Conservation (phyloP, 768 basidiomycete genomes). For the Lentinula guzmanii region DNA sequence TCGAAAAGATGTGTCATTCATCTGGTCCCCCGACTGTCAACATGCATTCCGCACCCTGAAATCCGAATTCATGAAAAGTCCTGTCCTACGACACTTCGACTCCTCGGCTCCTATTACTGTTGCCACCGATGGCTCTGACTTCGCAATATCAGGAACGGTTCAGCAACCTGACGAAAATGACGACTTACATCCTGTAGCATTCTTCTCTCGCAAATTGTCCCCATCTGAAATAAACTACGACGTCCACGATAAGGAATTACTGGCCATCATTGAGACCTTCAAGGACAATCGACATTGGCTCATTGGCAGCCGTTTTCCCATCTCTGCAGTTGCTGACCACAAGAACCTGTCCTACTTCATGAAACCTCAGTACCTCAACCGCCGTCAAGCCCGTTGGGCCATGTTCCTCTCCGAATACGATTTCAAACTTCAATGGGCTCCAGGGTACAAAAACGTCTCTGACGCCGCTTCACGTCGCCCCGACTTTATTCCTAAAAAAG, state of each 20-base stretch:
- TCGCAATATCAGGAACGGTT: constrained; percentile 11
- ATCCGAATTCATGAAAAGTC: too few species aligned
- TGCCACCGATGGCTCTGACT: constrained; percentile 16
- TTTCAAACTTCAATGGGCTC: constrained; percentile 24
- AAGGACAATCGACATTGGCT: constrained; percentile 25
- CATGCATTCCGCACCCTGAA: too few species aligned
- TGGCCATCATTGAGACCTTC: constrained; percentile 32
- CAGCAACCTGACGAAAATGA: constrained; percentile 9
- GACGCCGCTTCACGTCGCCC: constrained; percentile 24
- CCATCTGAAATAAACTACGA: constrained; percentile 29
- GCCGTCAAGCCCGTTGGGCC: constrained; percentile 41
- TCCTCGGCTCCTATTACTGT: too few species aligned
- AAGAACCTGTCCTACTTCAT: constrained; percentile 42
- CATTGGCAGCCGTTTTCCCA: constrained; percentile 17
- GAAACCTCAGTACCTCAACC: constrained; percentile 30
- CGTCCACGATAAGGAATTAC: constrained; percentile 6
- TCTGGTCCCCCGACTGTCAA: constrained; percentile 14
- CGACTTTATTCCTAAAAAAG: constrained; percentile 20
- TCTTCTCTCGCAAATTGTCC: constrained; percentile 16
- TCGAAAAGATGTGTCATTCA: constrained; percentile 17
- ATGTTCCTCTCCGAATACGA: constrained; percentile 33
- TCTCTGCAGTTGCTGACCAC: constrained; percentile 24
- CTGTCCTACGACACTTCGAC: too few species aligned
- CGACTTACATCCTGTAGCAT: constrained; percentile 24
- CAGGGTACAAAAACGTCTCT: constrained; percentile 21